These are phyloP conservation scores for Penicillium decumbens DNA, from an alignment of 2,329 filamentous ascomycete genomes.

Conservation along the genomic window DNA sequence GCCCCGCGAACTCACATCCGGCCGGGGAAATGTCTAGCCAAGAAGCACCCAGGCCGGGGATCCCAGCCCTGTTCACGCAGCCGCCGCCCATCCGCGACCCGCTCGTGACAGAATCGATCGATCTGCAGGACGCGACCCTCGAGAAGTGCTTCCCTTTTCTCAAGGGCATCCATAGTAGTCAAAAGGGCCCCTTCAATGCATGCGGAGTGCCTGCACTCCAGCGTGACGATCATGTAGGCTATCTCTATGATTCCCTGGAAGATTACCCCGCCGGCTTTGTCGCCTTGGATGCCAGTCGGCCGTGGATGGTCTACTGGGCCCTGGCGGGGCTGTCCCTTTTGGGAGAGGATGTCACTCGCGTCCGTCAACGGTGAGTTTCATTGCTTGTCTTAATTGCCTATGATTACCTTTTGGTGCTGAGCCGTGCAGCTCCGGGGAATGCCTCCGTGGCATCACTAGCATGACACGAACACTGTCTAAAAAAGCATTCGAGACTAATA, in stretches of 20 bases:
- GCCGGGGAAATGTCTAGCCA: slow-evolving; percentile 21
- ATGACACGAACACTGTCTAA: background rate
- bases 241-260: slow-evolving; percentile 47
- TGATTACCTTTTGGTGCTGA: background rate
- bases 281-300: slow-evolving; percentile 75
- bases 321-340: slow-evolving; percentile 70
- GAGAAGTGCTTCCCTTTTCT: slow-evolving; percentile 66
- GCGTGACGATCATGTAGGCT: slow-evolving; percentile 53
- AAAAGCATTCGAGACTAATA: slow-evolving; percentile 3
- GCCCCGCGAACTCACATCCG: slow-evolving; percentile 1
- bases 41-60: slow-evolving; percentile 21
- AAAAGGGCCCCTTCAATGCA: slow-evolving; percentile 57
- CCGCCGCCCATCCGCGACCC: slow-evolving; percentile 61
- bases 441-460: background rate
- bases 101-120: slow-evolving; percentile 64
- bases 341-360: slow-evolving; percentile 65
- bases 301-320: slow-evolving; percentile 94
- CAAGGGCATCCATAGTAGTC: slow-evolving; percentile 45
- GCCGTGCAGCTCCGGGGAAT: background rate
- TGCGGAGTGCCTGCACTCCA: slow-evolving; percentile 72
- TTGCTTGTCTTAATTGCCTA: background rate
- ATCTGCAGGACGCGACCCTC: slow-evolving; percentile 64
- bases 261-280: slow-evolving; percentile 67
- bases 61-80: slow-evolving; percentile 40
- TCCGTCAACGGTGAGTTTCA: slow-evolving; percentile 56